A percentile compares a stretch with the other conserved stretches of the same genome.
Evolutionary conservation across 78 protist genomes (phyloP).

Genomic region (Capsaspora owczarzaki): DNA sequence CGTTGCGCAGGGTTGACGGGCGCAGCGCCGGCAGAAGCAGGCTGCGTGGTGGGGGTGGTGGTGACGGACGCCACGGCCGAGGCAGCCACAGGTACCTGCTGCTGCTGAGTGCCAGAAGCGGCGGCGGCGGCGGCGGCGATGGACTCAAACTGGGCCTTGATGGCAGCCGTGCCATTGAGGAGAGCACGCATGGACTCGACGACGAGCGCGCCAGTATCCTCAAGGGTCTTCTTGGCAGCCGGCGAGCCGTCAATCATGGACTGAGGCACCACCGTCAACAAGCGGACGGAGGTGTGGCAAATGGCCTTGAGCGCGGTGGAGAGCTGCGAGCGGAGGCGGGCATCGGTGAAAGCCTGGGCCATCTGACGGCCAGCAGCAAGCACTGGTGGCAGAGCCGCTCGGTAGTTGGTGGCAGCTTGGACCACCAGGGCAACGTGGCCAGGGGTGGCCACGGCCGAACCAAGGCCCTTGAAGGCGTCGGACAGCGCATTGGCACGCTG

Average conservation of each 20-base stretch:
- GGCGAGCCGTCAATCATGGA: neutral
- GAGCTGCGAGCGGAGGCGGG: neutral
- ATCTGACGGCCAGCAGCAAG: neutral
- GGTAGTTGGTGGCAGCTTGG: neutral
- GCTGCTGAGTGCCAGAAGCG: neutral
- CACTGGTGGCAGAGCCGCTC: neutral
- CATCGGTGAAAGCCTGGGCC: neutral
- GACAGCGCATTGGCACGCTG: neutral
- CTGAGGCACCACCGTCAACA: neutral
- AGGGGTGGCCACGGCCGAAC: neutral
- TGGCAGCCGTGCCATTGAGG: neutral
- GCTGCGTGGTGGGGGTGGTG: too few relatives aligned
- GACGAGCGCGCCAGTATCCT: neutral
- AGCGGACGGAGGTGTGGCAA: neutral
- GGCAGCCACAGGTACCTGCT: neutral
- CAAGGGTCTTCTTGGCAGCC: neutral
- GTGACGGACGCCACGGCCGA: too few relatives aligned
- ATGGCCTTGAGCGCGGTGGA: neutral
- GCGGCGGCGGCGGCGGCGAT: neutral
- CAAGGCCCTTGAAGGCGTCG: neutral
- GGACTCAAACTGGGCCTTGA: neutral
- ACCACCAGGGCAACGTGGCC: neutral
- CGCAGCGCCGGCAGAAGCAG: too few relatives aligned
- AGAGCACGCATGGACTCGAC: conserved; percentile 2
- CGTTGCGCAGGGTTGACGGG: too few relatives aligned